Evolutionary conservation across 2,329 filamentous ascomycete genomes (phyloP), one percentile per base, ranked within the genome.

Genomic region (Aspergillus quadrilineatus): DNA sequence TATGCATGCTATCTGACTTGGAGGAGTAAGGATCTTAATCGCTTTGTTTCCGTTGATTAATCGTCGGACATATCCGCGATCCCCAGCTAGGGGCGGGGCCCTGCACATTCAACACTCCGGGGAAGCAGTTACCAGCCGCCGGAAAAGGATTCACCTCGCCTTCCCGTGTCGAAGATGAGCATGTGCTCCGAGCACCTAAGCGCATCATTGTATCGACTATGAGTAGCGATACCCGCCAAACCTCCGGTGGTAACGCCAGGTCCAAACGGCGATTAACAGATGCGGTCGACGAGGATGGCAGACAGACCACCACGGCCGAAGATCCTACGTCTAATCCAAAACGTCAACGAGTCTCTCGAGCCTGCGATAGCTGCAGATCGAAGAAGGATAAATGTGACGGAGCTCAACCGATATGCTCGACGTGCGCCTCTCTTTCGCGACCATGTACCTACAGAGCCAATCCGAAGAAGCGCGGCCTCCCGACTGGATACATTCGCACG

Each of bases 401-500:
- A 14, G 77, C 78, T 9, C 84, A 85, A 61, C 88, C 88, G 5
- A 77, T 78, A 12, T 91, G 88, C 69, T 84, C 83, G 46, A 86
- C 86, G 2, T 91, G 89, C 73, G 79, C 80, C 6, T 77, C 82
- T 4, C 82, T 87, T 58, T 83, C 82, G 53, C 80, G 88, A 48
- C 71, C 79, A 34, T 92, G 89, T 70, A 86, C 86, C 14, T 92
- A 92, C 69, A 85, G 88, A 59, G 82, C 87, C 53, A 85, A 85
- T 53, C 85, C 87, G 6, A 90, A 90, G 73, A 91, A 91, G 70
- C 81, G 89, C 60, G 89, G 89, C 4, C 84, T 92, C 9, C 89
- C 89, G 64, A 89, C 89, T n/a, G 89, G 89, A 14, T 91, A 92
- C 67, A 87, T 92, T 53, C 82, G 88, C 34, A 88, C 87, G 0